Evolutionary conservation across 2,329 filamentous ascomycete species (phyloP), one percentile per base, ranked within the genome.

Genomic region (Ambrosiella beaveri): DNA sequence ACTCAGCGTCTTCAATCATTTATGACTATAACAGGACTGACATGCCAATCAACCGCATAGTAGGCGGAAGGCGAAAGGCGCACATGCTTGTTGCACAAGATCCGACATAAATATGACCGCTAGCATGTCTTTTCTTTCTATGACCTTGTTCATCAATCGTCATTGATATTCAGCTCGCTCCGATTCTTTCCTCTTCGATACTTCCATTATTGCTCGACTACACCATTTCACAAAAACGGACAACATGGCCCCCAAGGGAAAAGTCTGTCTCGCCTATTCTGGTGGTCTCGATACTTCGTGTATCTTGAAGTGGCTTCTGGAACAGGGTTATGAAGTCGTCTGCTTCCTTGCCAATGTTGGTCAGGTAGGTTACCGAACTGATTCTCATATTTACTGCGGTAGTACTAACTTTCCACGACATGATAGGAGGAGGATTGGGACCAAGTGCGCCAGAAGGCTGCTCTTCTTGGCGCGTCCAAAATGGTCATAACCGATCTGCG

Each of bases 331-430:
- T 39, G 59, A 61, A 49, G 61, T 62, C 17, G 61, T 62, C 49
- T 70, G 68, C 64, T 72, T 69, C 64, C 72, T 83, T 70, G 81
- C 80, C 70, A 75, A 85, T 71, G 79, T 84, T 65, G 83, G 83
- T 56, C 82, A 86, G 70, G 78, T 81, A 55, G 12, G 55, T 27
- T 13, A 12, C 19, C 2, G 41, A 41, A 11, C 15, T 11, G 9
- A 8, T 35, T 11, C 12, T 12, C 13, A 41, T 15, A 3, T 13
- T 3, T 27, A 41, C 8, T 2, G 9, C 41, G 7, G 13, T n/a
- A n/a, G 2, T 4, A 50, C 44, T 36, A 39, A 50, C 55, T 17
- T 36, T 27, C 35, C 19, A 12, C 6, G 11, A 1, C 40, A 35
- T 38, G 2, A 19, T 55, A 60, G 59, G 59, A 61, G 45, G 59